phyloP scores from a whole-genome alignment of 2,329 filamentous ascomycete species.

The Pseudogymnoascus sp. region DNA sequence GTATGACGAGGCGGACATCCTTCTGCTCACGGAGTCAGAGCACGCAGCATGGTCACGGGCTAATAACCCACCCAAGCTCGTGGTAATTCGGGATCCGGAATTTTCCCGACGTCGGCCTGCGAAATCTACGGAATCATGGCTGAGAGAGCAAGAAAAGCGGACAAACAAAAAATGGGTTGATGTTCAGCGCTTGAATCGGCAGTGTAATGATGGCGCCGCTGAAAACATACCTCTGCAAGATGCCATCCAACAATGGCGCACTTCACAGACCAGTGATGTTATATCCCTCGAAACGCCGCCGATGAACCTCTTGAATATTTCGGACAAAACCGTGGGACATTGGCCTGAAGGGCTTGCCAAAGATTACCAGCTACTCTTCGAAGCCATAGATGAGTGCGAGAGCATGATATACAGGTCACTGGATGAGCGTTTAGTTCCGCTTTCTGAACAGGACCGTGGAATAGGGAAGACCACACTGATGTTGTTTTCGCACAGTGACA shows the following conservation, averaged over 20 bases:
- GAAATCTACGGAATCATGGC: background rate
- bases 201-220: background rate
- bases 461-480: background rate
- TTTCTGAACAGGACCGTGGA: constrained; percentile 6
- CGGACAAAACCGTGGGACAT: constrained; percentile 4
- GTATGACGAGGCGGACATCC: constrained; percentile 11
- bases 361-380: constrained; percentile 13
- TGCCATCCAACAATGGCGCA: constrained; percentile 6
- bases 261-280: background rate
- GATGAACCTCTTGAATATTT: constrained; percentile 12
- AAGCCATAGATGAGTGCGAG: constrained; percentile 12
- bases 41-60: constrained; percentile 3
- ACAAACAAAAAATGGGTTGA: constrained; percentile 6
- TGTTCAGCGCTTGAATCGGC: background rate
- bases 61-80: constrained; percentile 10
- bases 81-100: constrained; percentile 10
- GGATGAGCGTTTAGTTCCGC: background rate
- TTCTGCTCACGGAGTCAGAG: constrained; percentile 13
- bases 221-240: constrained; percentile 4
- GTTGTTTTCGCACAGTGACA: constrained; percentile 11
- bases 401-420: constrained; percentile 2
- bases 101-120: background rate
- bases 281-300: background rate
- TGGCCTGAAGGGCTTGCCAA: constrained; percentile 14
- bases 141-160: constrained; percentile 6